These are phyloP conservation scores for Cutaneotrichosporon dermatis DNA, from an alignment of 1,284 basidiomycete genomes.

Conservation along the genomic window DNA sequence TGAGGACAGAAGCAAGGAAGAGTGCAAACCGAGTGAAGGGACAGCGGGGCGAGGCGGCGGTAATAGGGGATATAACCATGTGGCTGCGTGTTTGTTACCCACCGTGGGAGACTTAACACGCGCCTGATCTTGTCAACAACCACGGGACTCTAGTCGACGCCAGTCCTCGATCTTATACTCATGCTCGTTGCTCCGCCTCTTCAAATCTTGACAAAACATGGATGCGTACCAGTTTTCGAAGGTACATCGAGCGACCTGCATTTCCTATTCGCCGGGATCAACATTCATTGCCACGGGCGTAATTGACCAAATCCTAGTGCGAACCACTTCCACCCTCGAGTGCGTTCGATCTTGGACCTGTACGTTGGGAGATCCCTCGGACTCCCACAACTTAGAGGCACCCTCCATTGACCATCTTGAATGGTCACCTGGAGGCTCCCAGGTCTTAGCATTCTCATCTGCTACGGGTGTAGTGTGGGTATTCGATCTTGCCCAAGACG, in stretches of 20 bases:
- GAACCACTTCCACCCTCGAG: slow-evolving; percentile 39
- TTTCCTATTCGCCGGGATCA: slow-evolving; percentile 45
- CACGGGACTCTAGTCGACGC: no score
- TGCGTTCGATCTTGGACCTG: slow-evolving; percentile 35
- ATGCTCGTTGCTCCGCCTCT: no score
- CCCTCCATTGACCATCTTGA: slow-evolving; percentile 62
- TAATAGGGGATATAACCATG: no score
- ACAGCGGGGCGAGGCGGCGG: no score
- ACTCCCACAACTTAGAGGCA: no score
- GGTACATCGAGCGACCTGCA: slow-evolving; percentile 23
- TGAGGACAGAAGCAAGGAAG: neutral
- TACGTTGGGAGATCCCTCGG: neutral
- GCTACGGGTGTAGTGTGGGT: slow-evolving; percentile 60
- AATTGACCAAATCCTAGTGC: slow-evolving; percentile 35
- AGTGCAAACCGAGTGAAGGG: no score
- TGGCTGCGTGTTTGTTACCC: no score
- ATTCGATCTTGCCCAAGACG: slow-evolving; percentile 52
- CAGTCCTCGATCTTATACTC: no score
- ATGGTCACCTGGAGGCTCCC: slow-evolving; percentile 80
- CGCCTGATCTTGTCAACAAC: no score
- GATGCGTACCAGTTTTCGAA: slow-evolving; percentile 45
- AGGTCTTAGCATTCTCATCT: slow-evolving; percentile 67
- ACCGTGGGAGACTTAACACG: no score
- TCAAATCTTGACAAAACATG: slow-evolving; percentile 10
- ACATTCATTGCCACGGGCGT: slow-evolving; percentile 44